These are phyloP conservation scores for Phylloporus sp. DNA, from an alignment of 768 basidiomycete species.

Conservation along the genomic window DNA sequence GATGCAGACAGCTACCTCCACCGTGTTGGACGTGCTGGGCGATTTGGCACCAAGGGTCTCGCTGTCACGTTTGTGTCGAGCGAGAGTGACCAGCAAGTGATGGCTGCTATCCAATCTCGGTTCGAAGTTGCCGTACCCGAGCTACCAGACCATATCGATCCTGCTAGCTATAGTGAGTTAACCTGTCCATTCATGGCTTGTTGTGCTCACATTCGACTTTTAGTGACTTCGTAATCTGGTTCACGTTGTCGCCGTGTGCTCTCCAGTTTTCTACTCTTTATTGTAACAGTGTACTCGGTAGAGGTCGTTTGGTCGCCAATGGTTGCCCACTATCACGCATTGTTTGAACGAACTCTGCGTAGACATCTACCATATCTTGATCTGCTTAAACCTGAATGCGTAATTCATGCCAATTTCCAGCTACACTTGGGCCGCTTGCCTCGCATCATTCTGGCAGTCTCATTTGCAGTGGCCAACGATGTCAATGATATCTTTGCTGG, in stretches of 20 bases:
- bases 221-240: constrained; percentile 44
- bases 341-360: constrained; percentile 1
- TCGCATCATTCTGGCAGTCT: no score
- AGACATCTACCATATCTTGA: not conserved
- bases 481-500: no score
- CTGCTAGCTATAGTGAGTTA: constrained; percentile 88
- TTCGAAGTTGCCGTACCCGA: constrained; percentile 98
- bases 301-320: constrained; percentile 4
- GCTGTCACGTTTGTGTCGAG: constrained; percentile 95
- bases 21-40: constrained; percentile 97
- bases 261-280: constrained; percentile 3
- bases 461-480: no score
- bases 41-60: constrained; percentile 99
- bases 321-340: constrained; percentile 2
- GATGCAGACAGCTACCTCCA: constrained; percentile 99
- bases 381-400: not conserved
- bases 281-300: constrained; percentile 24
- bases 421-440: no score
- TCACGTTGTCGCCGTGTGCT: constrained; percentile 9
- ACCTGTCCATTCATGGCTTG: not conserved
- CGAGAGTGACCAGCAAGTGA: constrained; percentile 89
- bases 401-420: no score
- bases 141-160: constrained; percentile 89
- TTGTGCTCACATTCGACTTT: not conserved
- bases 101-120: constrained; percentile 89